These are phyloP conservation scores for Huntiella moniliformis DNA, from an alignment of 2,329 filamentous ascomycete species.

Conservation along the genomic window DNA sequence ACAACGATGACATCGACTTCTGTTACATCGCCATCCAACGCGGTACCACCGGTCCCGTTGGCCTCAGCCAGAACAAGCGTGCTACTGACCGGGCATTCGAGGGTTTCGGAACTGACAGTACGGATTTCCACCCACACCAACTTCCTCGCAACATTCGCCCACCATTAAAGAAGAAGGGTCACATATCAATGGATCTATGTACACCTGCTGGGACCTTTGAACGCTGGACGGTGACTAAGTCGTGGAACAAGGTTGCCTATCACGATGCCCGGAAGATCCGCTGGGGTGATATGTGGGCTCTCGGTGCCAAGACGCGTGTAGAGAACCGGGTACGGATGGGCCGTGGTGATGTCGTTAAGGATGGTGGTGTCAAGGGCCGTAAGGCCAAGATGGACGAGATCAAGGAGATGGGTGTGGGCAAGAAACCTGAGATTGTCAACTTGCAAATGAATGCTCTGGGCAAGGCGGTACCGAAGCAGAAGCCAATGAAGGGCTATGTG, in stretches of 20 bases:
- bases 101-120: conserved; percentile 40
- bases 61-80: conserved; percentile 16
- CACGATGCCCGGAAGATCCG: conserved; percentile 75
- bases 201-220: conserved; percentile 72
- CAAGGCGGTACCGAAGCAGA: conserved; percentile 11
- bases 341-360: conserved; percentile 19
- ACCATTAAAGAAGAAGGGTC: conserved; percentile 72
- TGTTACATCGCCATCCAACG: conserved; percentile 76
- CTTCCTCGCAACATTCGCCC: conserved; percentile 63
- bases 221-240: conserved; percentile 80
- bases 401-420: not conserved
- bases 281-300: conserved; percentile 92
- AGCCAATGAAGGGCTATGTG: conserved; percentile 11
- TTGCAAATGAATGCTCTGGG: conserved; percentile 11
- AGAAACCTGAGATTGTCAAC: conserved; percentile 9
- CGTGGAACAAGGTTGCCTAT: conserved; percentile 64
- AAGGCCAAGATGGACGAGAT: conserved; percentile 7
- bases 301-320: conserved; percentile 76
- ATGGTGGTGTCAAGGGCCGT: conserved; percentile 11
- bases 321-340: conserved; percentile 42
- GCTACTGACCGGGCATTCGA: conserved; percentile 49
- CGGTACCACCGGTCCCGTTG: conserved; percentile 28
- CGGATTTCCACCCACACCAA: conserved; percentile 37
- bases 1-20: conserved; percentile 81
- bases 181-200: conserved; percentile 80